A percentile compares a stretch with the other conserved stretches of the same genome.
phyloP scores from a whole-genome alignment of 2,329 filamentous ascomycete species.

The Aureobasidium sp. region DNA sequence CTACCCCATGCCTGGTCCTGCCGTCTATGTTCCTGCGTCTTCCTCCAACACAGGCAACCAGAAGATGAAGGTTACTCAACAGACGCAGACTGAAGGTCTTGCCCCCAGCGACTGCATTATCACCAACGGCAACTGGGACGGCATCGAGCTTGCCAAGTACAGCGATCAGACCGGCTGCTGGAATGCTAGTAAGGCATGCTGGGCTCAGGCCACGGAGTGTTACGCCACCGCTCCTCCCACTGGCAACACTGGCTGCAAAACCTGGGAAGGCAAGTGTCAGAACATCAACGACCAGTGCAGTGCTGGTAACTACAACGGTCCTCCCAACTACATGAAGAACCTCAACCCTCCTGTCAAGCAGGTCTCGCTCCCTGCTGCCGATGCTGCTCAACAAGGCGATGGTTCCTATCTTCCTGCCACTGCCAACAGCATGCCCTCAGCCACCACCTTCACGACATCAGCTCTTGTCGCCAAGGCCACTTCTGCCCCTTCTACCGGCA shows the following conservation, averaged over 20 bases:
- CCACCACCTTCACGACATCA: not conserved
- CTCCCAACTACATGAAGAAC: slow-evolving; percentile 35
- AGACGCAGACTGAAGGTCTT: slow-evolving; percentile 37
- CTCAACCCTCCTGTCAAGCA: slow-evolving; percentile 21
- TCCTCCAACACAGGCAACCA: slow-evolving; percentile 16
- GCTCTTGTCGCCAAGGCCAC: not conserved
- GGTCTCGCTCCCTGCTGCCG: not conserved
- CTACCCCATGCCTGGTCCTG: slow-evolving; percentile 52
- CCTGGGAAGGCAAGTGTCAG: slow-evolving; percentile 56
- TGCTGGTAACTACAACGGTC: slow-evolving; percentile 37
- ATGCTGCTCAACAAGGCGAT: not conserved
- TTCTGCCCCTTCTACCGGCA: not conserved
- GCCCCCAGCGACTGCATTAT: slow-evolving; percentile 50
- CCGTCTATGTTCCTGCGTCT: slow-evolving; percentile 39
- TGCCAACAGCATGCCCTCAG: not conserved
- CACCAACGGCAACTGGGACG: slow-evolving; percentile 67
- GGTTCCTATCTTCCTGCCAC: not conserved
- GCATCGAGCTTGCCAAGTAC: slow-evolving; percentile 50
- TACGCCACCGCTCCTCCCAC: slow-evolving; percentile 50
- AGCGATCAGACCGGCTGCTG: slow-evolving; percentile 31
- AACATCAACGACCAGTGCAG: slow-evolving; percentile 33
- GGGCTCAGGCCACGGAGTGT: slow-evolving; percentile 50
- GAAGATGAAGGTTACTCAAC: slow-evolving; percentile 13
- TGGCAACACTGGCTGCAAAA: slow-evolving; percentile 49
- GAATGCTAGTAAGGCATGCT: slow-evolving; percentile 32